Percentiles rank a stretch among this genome's conserved stretches.
Conservation (phyloP, 768 basidiomycete species). For the Agaricus subrufescens region DNA sequence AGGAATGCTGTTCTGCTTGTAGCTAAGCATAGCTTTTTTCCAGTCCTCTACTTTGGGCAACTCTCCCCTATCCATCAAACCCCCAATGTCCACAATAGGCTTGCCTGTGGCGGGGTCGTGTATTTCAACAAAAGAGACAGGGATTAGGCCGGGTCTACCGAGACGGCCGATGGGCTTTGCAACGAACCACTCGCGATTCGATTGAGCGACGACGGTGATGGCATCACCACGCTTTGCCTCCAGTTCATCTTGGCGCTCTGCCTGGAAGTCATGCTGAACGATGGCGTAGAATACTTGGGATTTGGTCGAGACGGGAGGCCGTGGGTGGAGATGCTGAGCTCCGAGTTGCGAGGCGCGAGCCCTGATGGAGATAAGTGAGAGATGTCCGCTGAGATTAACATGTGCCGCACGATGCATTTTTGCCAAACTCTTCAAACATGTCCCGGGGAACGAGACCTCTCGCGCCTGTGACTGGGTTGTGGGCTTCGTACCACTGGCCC, state of each 20-base stretch:
- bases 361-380: slow-evolving; percentile 20
- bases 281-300: slow-evolving; percentile 86
- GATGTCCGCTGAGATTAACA: slow-evolving; percentile 5
- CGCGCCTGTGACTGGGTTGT: slow-evolving; percentile 89
- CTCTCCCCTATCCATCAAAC: slow-evolving; percentile 81
- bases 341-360: slow-evolving; percentile 37
- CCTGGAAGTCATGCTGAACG: slow-evolving; percentile 91
- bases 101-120: slow-evolving; percentile 87
- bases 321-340: slow-evolving; percentile 12
- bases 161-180: slow-evolving; percentile 96
- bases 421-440: slow-evolving; percentile 89
- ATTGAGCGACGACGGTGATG: slow-evolving; percentile 96
- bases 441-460: slow-evolving; percentile 85
- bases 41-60: slow-evolving; percentile 98
- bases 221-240: slow-evolving; percentile 92
- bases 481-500: slow-evolving; percentile 83
- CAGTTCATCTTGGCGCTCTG: slow-evolving; percentile 95
- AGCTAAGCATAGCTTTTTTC: slow-evolving; percentile 92
- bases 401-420: slow-evolving; percentile 57
- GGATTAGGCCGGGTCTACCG: slow-evolving; percentile 94
- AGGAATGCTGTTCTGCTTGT: slow-evolving; percentile 95
- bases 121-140: slow-evolving; percentile 95
- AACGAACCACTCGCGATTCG: slow-evolving; percentile 99
- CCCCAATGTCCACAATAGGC: slow-evolving; percentile 68
- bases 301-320: slow-evolving; percentile 21